A percentile compares a stretch with the other conserved stretches of the same genome.
These are phyloP conservation scores for Physaria fendleri DNA, from an alignment of 345 rosid genomes.

Conservation along the genomic window DNA sequence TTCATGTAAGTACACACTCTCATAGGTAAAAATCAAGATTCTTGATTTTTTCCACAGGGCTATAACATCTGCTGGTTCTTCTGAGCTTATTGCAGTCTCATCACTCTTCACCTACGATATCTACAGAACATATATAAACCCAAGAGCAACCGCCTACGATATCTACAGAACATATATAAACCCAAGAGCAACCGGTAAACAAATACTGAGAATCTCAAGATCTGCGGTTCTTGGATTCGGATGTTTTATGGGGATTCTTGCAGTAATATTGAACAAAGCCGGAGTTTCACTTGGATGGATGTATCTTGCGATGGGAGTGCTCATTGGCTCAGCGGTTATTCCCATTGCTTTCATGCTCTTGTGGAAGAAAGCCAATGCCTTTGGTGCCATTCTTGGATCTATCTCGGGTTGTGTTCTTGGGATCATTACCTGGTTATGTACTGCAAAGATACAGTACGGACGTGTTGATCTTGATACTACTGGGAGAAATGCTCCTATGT, in stretches of 20 bases:
- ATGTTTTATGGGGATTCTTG: constrained; percentile 90
- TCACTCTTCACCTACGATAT: constrained; percentile 80
- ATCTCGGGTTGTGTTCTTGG: constrained; percentile 65
- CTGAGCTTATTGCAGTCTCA: constrained; percentile 88
- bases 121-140: no score
- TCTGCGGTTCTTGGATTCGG: constrained; percentile 69
- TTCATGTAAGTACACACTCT: constrained; percentile 59
- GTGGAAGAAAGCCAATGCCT: constrained; percentile 85
- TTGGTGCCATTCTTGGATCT: constrained; percentile 73
- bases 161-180: constrained; percentile 87
- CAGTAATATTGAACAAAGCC: constrained; percentile 73
- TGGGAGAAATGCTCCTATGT: constrained; percentile 82
- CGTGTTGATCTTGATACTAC: constrained; percentile 64
- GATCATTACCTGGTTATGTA: constrained; percentile 63
- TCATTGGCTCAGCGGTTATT: constrained; percentile 83
- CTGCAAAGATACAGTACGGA: constrained; percentile 58
- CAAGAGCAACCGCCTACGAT: no score
- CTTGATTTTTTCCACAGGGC: constrained; percentile 46
- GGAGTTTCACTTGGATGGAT: constrained; percentile 97
- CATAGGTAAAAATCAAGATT: neutral
- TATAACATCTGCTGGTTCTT: constrained; percentile 90
- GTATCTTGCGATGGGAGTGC: constrained; percentile 92
- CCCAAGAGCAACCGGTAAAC: constrained; percentile 64
- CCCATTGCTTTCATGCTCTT: constrained; percentile 91
- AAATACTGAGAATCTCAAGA: constrained; percentile 69